These are phyloP conservation scores for Debaryomycetaceae sp. DNA, from an alignment of 1,139 yeast species.

Conservation along the genomic window DNA sequence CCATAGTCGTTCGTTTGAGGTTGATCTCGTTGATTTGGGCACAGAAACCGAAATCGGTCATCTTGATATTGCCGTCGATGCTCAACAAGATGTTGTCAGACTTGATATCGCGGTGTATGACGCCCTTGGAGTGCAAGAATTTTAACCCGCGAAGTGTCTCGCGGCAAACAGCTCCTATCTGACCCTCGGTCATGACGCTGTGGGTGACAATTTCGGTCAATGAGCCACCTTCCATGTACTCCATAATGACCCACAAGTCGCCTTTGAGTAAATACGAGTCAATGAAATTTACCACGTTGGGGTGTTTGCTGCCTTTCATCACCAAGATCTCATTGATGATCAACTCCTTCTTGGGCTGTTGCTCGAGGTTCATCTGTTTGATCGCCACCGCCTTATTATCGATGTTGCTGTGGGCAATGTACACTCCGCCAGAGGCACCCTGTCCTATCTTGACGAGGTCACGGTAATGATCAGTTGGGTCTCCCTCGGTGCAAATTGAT, in stretches of 20 bases:
- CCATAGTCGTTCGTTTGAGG: slow-evolving; percentile 92
- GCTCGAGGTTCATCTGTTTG: slow-evolving; percentile 89
- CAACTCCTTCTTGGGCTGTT: slow-evolving; percentile 92
- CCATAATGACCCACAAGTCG: slow-evolving; percentile 96
- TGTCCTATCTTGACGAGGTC: slow-evolving; percentile 86
- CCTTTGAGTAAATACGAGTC: slow-evolving; percentile 73
- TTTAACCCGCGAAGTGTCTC: slow-evolving; percentile 84
- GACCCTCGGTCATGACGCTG: slow-evolving; percentile 95
- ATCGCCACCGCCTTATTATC: slow-evolving; percentile 75
- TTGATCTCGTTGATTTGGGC: slow-evolving; percentile 90
- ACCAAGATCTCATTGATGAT: slow-evolving; percentile 91
- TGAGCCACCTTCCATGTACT: slow-evolving; percentile 97
- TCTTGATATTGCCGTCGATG: slow-evolving; percentile 80
- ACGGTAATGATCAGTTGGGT: slow-evolving; percentile 72
- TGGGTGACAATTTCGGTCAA: slow-evolving; percentile 94
- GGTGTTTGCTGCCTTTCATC: slow-evolving; percentile 88
- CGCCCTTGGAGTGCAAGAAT: slow-evolving; percentile 89
- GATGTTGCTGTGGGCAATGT: slow-evolving; percentile 69
- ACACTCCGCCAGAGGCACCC: slow-evolving; percentile 98
- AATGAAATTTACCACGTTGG: slow-evolving; percentile 86
- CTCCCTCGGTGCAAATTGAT: slow-evolving; percentile 79
- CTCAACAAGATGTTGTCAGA: slow-evolving; percentile 87
- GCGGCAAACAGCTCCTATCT: slow-evolving; percentile 92
- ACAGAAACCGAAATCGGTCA: slow-evolving; percentile 90
- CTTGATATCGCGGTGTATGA: slow-evolving; percentile 93